Base-by-base conservation (phyloP, 345 rosid genomes). In the Populus simonii region DNA sequence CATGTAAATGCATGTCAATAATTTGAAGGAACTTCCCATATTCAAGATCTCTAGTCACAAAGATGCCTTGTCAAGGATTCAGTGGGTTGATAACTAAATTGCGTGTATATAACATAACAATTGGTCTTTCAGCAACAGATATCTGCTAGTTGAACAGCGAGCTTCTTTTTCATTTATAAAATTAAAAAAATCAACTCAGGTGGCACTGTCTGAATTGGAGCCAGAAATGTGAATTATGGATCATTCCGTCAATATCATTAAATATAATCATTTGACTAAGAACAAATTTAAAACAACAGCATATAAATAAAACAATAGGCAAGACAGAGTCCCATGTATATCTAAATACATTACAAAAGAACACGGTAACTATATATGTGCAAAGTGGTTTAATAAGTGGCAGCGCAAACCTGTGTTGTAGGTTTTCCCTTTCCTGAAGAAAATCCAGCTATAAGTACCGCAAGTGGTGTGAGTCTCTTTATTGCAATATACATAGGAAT, bases 401-500 rank as follows among this genome's bases (percentile, higher is more conserved):
- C n/a, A 47, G 65, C 66, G 68, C 74, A 72, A 43, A 92, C 99
- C 96, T 91, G 97, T 72, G 85, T 78, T 45, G 97, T 84, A 72
- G 99, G 99, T 72, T 84, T 88, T 73, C 89, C 96, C 78, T 91
- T 96, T 63, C 98, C 96, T 23, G 89, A 88, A 45, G 88, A 83
- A 74, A 81, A 73, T 31, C 98, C 98, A 15, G 96, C 90, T 47
- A 92, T 72, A 66, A 96, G 86, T 53, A 93, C 97, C 51, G 98
- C 94, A 61, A 93, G 96, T 2, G 99, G 99, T 6, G 97, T 92
- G 80, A 96, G 97, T 77, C 99, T 89, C 89, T 96, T 96, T 36
- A 93, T 93, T 12, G 99, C 99, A 27, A 96, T 96, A 84, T 96
- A 96, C 99, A 96, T 96, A 1, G 99, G 97, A 74, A 96, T 96